phyloP scores from a whole-genome alignment of 306 rosid species.

The Morella rubra region DNA sequence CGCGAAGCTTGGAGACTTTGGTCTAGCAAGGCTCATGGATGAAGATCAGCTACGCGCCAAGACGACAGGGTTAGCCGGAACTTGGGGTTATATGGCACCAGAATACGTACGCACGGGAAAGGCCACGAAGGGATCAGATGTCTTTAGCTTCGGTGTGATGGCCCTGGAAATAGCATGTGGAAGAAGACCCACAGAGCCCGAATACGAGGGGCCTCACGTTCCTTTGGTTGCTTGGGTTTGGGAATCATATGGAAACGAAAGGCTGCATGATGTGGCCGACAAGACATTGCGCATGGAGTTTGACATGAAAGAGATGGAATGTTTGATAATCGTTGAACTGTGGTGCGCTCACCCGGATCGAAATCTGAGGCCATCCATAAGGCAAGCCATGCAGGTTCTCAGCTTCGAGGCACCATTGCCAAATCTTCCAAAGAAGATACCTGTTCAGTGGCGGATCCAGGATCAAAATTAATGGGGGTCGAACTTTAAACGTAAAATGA shows the following conservation, averaged over 20 bases:
- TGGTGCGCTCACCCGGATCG: conserved; percentile 48
- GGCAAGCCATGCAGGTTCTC: conserved; percentile 41
- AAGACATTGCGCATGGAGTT: conserved; percentile 24
- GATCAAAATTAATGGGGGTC: conserved; percentile 16
- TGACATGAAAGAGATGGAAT: conserved; percentile 33
- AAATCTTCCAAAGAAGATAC: conserved; percentile 33
- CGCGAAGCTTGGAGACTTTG: conserved; percentile 46
- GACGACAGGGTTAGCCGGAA: conserved; percentile 35
- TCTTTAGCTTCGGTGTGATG: conserved; percentile 41
- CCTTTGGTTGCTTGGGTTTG: conserved; percentile 44
- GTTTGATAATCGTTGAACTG: conserved; percentile 38
- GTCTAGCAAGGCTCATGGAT: conserved; percentile 44
- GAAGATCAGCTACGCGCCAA: conserved; percentile 31
- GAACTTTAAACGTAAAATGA: conserved; percentile 26
- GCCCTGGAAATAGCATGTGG: conserved; percentile 38
- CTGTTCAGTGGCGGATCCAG: no score
- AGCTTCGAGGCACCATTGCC: conserved; percentile 37
- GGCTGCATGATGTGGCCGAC: conserved; percentile 29
- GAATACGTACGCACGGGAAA: conserved; percentile 37
- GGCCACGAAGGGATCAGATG: conserved; percentile 37
- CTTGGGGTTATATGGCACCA: conserved; percentile 46
- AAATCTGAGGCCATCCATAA: conserved; percentile 30
- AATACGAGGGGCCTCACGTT: conserved; percentile 19
- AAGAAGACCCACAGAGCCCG: conserved; percentile 26
- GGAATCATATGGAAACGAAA: conserved; percentile 36